Conservation (phyloP, 2,329 filamentous ascomycete species). For the Cladosporium phlei region DNA sequence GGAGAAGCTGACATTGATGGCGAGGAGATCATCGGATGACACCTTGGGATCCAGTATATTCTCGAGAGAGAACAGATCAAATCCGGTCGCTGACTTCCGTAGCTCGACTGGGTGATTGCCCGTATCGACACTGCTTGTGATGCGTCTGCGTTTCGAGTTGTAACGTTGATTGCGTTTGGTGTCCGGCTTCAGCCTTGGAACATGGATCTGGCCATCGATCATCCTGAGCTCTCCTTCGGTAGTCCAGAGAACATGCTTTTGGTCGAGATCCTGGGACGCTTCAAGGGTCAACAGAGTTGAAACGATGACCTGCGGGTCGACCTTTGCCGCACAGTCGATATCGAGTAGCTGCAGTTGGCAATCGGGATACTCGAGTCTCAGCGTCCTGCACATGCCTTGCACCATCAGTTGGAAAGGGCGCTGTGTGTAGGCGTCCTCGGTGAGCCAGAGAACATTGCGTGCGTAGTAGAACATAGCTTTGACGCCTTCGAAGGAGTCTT, state of each 20-base stretch:
- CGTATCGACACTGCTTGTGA: too few relatives aligned
- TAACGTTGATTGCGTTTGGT: neutral
- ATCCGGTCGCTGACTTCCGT: too few relatives aligned
- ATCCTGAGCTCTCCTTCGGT: neutral
- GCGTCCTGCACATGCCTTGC: neutral
- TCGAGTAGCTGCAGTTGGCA: neutral
- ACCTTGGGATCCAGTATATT: too few relatives aligned
- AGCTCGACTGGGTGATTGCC: too few relatives aligned
- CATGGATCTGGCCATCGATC: neutral
- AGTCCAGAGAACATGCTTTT: neutral
- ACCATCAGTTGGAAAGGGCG: neutral
- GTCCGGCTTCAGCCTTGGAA: neutral
- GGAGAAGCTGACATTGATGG: too few relatives aligned
- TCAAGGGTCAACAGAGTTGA: neutral
- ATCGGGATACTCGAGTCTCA: neutral
- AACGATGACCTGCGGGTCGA: neutral
- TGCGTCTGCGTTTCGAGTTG: neutral
- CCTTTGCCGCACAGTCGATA: neutral
- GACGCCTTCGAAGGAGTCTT: conserved; percentile 13
- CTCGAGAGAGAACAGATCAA: too few relatives aligned
- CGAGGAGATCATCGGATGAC: too few relatives aligned
- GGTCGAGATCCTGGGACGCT: neutral
- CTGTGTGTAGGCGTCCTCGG: neutral
- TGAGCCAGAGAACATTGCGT: conserved; percentile 16
- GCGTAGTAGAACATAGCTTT: conserved; percentile 12